These are phyloP conservation scores for Guadua angustifolia DNA, from an alignment of 176 grass and related monocot genomes.

Conservation along the genomic window DNA sequence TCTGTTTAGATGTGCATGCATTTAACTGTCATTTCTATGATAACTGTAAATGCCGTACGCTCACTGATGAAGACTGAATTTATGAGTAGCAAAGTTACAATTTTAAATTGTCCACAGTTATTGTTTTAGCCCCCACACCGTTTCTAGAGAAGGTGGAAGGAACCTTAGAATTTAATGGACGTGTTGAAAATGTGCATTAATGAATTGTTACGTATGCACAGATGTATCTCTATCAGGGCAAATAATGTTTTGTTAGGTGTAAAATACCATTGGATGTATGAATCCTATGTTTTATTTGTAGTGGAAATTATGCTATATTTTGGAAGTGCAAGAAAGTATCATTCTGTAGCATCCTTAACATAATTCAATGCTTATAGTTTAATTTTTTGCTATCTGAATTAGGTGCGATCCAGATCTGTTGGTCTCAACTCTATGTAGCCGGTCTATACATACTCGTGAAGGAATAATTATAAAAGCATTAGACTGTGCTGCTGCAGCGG, in stretches of 20 bases:
- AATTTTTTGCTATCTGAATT: slow-evolving; percentile 39
- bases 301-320: background rate
- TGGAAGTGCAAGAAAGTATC: background rate
- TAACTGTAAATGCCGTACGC: background rate
- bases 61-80: background rate
- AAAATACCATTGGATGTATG: slow-evolving; percentile 6
- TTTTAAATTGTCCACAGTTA: background rate
- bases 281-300: background rate
- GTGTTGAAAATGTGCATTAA: background rate
- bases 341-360: slow-evolving; percentile 11
- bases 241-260: background rate
- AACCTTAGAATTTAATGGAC: slow-evolving; percentile 25
- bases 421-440: slow-evolving; percentile 77
- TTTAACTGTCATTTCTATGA: slow-evolving; percentile 13
- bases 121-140: background rate
- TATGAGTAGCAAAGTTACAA: background rate
- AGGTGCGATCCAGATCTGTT: slow-evolving; percentile 89
- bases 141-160: background rate
- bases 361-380: slow-evolving; percentile 37
- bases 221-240: background rate
- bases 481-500: slow-evolving; percentile 76
- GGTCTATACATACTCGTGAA: slow-evolving; percentile 92
- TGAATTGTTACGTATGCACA: background rate
- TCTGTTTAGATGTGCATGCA: slow-evolving; percentile 10
- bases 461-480: slow-evolving; percentile 89